Evolutionary conservation across 2,329 filamentous ascomycete genomes (phyloP).

Genomic region (Sodiomyces alkalinus): DNA sequence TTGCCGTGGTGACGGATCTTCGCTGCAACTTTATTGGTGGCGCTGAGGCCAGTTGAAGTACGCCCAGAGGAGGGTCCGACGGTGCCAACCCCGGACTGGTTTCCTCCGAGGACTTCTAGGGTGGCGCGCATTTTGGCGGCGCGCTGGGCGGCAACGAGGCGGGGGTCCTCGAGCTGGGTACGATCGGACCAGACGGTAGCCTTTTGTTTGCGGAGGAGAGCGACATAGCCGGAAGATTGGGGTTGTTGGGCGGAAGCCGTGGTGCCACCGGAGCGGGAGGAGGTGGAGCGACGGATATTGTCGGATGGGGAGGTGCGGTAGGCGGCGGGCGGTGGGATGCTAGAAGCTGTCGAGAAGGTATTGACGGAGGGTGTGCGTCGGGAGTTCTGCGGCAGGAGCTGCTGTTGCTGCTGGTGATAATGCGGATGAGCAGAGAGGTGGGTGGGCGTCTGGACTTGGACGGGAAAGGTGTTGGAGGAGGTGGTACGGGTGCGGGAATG

Average conservation of each 20-base stretch:
- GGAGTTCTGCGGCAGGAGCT: conserved; percentile 23
- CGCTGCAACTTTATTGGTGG: conserved; percentile 52
- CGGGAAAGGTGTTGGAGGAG: conserved; percentile 37
- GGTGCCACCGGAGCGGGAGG: conserved; percentile 52
- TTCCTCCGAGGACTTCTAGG: conserved; percentile 61
- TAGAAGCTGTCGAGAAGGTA: conserved; percentile 57
- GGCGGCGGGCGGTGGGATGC: conserved; percentile 42
- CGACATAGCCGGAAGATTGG: conserved; percentile 69
- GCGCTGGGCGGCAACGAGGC: conserved; percentile 66
- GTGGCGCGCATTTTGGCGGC: conserved; percentile 78
- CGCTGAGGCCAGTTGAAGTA: conserved; percentile 46
- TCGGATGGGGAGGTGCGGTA: conserved; percentile 38
- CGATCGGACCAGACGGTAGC: conserved; percentile 97
- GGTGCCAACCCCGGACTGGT: conserved; percentile 31
- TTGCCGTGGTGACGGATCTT: conserved; percentile 86
- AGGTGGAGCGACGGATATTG: conserved; percentile 62
- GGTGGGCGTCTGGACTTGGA: conserved; percentile 15
- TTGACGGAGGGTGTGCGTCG: conserved; percentile 51
- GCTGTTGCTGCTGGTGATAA: conserved; percentile 14
- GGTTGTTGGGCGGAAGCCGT: conserved; percentile 20
- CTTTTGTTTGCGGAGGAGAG: conserved; percentile 91
- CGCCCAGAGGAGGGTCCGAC: conserved; percentile 27
- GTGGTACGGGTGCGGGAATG: conserved; percentile 41
- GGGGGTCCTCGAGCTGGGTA: conserved; percentile 80
- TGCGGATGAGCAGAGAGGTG: conserved; percentile 21